Base-by-base conservation (phyloP, 2,329 filamentous ascomycete genomes). In the Chalaropsis thielavioides region DNA sequence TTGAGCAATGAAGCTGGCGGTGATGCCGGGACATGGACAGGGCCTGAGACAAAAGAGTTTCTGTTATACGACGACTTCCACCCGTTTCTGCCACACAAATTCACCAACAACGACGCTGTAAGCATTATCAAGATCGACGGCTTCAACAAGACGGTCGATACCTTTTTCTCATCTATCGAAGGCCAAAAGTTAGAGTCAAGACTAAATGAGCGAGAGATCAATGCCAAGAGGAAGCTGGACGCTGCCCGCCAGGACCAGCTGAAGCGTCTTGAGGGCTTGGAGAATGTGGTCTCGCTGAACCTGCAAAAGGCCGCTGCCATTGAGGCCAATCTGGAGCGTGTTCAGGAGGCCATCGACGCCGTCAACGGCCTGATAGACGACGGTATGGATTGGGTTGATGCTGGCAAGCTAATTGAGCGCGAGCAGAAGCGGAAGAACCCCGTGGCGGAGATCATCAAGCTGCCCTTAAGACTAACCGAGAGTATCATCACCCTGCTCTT, bases 341-440 rank as follows among this genome's bases (percentile, higher is more conserved):
- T 97, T 0, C 89, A 96, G 72, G 94, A 97, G 75, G 91, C 90
- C 3, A 91, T 91, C 73, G 89, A 91, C 72, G 91, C 94, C 2
- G 87, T 99, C 63, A 97, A 95, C 73, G 89, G 90, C 0, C 78
- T 97, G n/a, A 84, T 99, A 67, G 84, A 84, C 4, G 90, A 96
- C 71, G 92, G 92, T 11, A 97, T 97, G 91, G 94, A 99, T 71
- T 99, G 94, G 94, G 85, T 90, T 11, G 89, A 96, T 69, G 92
- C 97, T 70, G 90, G 83, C 10, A 88, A 87, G 66, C 77, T 99
- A 68, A 89, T 99, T 63, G 90, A 96, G 72, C 83, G 90, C 69
- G 92, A 97, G 73, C 89, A 95, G 73, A 84, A 80, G 67, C 81
- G 86, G 61, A 80, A 84, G 35, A 99, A 99, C 69, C 84, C 89